These are phyloP conservation scores for Carex pumila DNA, from an alignment of 176 grass and related monocot species.

Conservation along the genomic window DNA sequence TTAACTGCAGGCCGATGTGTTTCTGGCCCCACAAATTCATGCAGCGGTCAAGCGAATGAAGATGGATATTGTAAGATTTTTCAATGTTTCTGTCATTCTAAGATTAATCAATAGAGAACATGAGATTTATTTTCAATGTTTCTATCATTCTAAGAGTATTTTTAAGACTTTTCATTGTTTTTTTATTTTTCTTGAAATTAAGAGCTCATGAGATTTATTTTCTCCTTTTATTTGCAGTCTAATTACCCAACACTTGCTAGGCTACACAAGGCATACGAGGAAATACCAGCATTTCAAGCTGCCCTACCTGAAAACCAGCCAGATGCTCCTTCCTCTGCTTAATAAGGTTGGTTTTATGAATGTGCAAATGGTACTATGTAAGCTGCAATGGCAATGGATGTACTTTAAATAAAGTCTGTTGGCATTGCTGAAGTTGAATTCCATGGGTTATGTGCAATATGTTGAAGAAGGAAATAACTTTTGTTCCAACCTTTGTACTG, in stretches of 20 bases:
- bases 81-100: not conserved
- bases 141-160: not conserved
- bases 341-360: not conserved
- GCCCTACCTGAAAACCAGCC: constrained; percentile 65
- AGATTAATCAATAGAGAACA: not conserved
- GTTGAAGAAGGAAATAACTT: not conserved
- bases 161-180: no score
- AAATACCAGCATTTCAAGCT: constrained; percentile 65
- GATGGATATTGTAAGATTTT: constrained; percentile 51
- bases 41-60: constrained; percentile 26
- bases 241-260: constrained; percentile 53
- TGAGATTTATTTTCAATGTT: not conserved
- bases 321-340: constrained; percentile 47
- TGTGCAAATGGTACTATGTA: not conserved
- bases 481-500: not conserved
- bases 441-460: not conserved
- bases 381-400: not conserved
- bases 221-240: constrained; percentile 19
- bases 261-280: constrained; percentile 45
- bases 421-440: not conserved
- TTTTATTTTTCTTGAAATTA: not conserved
- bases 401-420: not conserved
- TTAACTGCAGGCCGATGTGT: constrained; percentile 65
- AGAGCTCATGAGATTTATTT: not conserved
- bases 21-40: constrained; percentile 75